Percentiles rank a stretch among this genome's conserved stretches.
phyloP scores from a whole-genome alignment of 805 yeast genomes.

The Kockiozyma suomiensis region DNA sequence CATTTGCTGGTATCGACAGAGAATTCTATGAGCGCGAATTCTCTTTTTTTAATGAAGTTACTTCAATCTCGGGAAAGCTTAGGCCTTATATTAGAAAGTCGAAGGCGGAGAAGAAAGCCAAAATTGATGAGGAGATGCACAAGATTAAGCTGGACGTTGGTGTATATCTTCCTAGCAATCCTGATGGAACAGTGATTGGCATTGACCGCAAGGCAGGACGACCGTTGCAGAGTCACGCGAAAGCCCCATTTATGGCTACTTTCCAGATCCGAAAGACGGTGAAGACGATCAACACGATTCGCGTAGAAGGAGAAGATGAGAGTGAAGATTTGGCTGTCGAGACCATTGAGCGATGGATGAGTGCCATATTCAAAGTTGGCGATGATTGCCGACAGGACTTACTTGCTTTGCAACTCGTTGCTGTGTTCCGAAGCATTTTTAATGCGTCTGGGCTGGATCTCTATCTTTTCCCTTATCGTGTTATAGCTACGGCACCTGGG shows the following conservation, averaged over 20 bases:
- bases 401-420: slow-evolving; percentile 85
- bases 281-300: slow-evolving; percentile 35
- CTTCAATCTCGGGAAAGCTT: slow-evolving; percentile 90
- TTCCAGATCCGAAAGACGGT: slow-evolving; percentile 66
- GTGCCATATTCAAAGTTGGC: slow-evolving; percentile 98
- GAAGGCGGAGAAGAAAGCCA: slow-evolving; percentile 91
- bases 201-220: slow-evolving; percentile 89
- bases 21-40: slow-evolving; percentile 80
- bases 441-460: slow-evolving; percentile 83
- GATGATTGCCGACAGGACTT: slow-evolving; percentile 99
- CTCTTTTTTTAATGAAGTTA: slow-evolving; percentile 85
- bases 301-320: slow-evolving; percentile 39
- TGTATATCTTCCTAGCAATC: slow-evolving; percentile 93
- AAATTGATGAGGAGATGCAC: slow-evolving; percentile 95
- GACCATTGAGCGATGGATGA: slow-evolving; percentile 74
- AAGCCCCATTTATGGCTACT: slow-evolving; percentile 97
- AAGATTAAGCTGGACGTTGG: slow-evolving; percentile 71
- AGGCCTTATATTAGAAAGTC: slow-evolving; percentile 92
- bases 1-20: slow-evolving; percentile 63
- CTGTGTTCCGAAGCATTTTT: slow-evolving; percentile 92
- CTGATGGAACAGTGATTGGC: slow-evolving; percentile 91
- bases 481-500: slow-evolving; percentile 98
- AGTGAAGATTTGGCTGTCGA: slow-evolving; percentile 27
- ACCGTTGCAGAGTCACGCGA: slow-evolving; percentile 97
- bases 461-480: slow-evolving; percentile 89